These are phyloP conservation scores for Bifiguratus adelaidae DNA, from an alignment of 192 early-diverging fungal species.

Conservation along the genomic window DNA sequence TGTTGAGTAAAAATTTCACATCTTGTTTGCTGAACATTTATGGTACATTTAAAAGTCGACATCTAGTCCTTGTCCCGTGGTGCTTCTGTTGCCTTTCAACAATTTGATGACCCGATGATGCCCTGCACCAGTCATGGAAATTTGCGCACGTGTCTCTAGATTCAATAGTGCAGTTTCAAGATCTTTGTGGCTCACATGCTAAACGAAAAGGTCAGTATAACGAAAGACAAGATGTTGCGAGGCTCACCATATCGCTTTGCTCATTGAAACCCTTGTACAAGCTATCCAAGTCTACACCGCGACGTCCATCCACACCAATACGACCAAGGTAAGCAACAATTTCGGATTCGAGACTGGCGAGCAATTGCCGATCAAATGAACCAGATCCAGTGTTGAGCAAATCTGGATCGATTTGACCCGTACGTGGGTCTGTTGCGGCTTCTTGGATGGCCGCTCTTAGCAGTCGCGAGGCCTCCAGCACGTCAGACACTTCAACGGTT, in stretches of 20 bases:
- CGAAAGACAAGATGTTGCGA: slow-evolving; percentile 1
- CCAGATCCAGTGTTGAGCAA: slow-evolving; percentile 82
- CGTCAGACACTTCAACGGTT: slow-evolving; percentile 69
- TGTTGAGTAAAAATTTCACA: too few species aligned
- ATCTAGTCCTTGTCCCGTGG: too few species aligned
- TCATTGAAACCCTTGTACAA: slow-evolving; percentile 32
- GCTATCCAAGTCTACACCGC: slow-evolving; percentile 22
- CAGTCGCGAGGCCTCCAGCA: slow-evolving; percentile 80
- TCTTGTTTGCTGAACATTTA: too few species aligned
- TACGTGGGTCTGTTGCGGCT: slow-evolving; percentile 85
- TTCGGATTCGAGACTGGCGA: slow-evolving; percentile 45
- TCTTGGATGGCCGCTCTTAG: slow-evolving; percentile 85
- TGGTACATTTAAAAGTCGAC: too few species aligned
- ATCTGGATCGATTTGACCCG: slow-evolving; percentile 91
- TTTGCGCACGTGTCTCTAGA: too few species aligned
- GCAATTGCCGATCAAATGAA: slow-evolving; percentile 55
- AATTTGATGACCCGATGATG: too few species aligned
- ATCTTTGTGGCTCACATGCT: too few species aligned
- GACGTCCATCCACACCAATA: slow-evolving; percentile 15
- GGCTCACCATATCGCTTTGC: slow-evolving; percentile 29
- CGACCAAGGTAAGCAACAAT: slow-evolving; percentile 30
- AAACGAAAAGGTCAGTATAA: too few species aligned
- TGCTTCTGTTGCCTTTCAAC: too few species aligned
- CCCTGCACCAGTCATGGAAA: too few species aligned
- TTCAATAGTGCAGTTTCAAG: too few species aligned